Percentiles rank a stretch among this genome's conserved stretches.
Evolutionary conservation across 768 basidiomycete species (phyloP).

Genomic region (Boletus tomentosulus): DNA sequence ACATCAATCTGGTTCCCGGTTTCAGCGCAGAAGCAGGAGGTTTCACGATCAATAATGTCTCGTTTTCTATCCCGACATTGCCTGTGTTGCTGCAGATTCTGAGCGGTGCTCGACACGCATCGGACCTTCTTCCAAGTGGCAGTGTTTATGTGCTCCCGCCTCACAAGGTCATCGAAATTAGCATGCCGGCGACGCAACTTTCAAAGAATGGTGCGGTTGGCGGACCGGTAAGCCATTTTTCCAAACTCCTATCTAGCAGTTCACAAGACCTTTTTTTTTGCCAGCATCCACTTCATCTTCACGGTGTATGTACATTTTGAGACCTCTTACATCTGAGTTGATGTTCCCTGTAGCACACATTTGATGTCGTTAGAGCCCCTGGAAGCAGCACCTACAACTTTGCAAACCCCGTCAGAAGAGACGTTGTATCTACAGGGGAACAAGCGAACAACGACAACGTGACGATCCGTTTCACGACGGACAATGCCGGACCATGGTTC

Average conservation of each 20-base stretch:
- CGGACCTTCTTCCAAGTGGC: constrained; percentile 35
- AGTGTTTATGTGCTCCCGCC: constrained; percentile 37
- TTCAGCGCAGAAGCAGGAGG: no score
- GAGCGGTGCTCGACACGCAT: not conserved
- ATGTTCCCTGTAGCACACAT: constrained; percentile 30
- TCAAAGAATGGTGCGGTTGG: constrained; percentile 7
- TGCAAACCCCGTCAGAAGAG: constrained; percentile 48
- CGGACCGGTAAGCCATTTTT: constrained; percentile 12
- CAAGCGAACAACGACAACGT: constrained; percentile 34
- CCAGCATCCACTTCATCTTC: constrained; percentile 40
- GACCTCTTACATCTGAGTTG: not conserved
- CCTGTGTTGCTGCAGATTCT: not conserved
- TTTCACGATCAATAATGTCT: not conserved
- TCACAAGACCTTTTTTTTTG: not conserved
- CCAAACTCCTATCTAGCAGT: not conserved
- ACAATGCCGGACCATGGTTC: constrained; percentile 45
- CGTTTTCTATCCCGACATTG: not conserved
- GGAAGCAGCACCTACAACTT: constrained; percentile 39
- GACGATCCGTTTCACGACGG: constrained; percentile 57
- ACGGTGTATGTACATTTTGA: constrained; percentile 34
- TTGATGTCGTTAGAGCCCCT: constrained; percentile 39
- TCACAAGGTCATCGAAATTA: constrained; percentile 44
- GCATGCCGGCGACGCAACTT: constrained; percentile 26
- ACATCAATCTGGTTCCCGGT: not conserved
- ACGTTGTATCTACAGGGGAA: constrained; percentile 36